Conservation (phyloP, 164 flowering plant species). For the Aristolochia californica region DNA sequence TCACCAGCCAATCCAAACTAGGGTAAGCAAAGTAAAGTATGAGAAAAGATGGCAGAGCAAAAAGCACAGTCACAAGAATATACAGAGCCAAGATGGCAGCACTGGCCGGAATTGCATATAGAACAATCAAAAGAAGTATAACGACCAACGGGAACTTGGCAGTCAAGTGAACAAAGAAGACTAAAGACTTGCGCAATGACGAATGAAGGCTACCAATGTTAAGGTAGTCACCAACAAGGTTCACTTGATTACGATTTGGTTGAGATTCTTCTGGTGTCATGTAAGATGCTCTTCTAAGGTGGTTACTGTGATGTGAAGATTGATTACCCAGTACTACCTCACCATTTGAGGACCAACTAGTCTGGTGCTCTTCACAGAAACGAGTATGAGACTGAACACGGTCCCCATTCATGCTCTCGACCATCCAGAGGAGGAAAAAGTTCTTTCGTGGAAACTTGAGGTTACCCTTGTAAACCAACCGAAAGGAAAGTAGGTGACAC, state of each 20-base stretch:
- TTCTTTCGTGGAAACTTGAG: constrained; percentile 84
- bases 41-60: constrained; percentile 92
- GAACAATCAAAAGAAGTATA: constrained; percentile 54
- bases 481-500: constrained; percentile 75
- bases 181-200: constrained; percentile 51
- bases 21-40: constrained; percentile 87
- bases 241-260: constrained; percentile 13
- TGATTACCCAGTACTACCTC: constrained; percentile 17
- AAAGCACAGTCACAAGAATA: constrained; percentile 60
- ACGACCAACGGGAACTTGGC: constrained; percentile 83
- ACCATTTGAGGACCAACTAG: constrained; percentile 23
- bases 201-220: constrained; percentile 33
- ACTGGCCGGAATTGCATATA: constrained; percentile 77
- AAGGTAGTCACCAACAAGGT: constrained; percentile 13
- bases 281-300: constrained; percentile 22
- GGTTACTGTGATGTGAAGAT: constrained; percentile 12
- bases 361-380: constrained; percentile 32
- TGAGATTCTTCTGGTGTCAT: constrained; percentile 18
- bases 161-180: constrained; percentile 63
- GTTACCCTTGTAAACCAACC: constrained; percentile 61
- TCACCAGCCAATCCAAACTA: constrained; percentile 87
- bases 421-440: constrained; percentile 91
- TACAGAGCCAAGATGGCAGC: constrained; percentile 73
- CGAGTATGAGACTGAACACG: constrained; percentile 36
- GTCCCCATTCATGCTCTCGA: constrained; percentile 89